A percentile compares a stretch with the other conserved stretches of the same genome.
phyloP scores from a whole-genome alignment of 225 moss, liverwort and hornwort genomes.

The Physcomitrium patens region DNA sequence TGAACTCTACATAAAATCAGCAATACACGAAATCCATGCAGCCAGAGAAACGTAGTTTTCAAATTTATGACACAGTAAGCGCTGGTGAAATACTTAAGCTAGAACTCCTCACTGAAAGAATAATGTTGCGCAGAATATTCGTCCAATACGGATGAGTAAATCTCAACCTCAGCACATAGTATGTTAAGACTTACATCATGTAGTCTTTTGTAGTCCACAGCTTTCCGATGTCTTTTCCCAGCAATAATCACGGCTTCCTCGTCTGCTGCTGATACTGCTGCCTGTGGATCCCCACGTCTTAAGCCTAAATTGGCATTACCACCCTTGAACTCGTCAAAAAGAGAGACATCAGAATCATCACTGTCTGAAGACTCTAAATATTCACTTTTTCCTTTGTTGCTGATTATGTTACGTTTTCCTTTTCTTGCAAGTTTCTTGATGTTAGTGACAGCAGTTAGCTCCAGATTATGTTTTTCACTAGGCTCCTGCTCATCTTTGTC shows the following conservation, averaged over 20 bases:
- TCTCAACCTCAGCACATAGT: not conserved
- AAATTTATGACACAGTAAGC: slow-evolving; percentile 1
- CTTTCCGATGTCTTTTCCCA: slow-evolving; percentile 85
- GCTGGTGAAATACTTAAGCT: not conserved
- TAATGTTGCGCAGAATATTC: slow-evolving; percentile 2
- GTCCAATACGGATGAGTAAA: not conserved
- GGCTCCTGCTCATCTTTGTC: slow-evolving; percentile 51
- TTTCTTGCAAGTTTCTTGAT: slow-evolving; percentile 38
- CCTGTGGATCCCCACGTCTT: slow-evolving; percentile 41
- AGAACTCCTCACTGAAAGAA: slow-evolving; percentile 10
- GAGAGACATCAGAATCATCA: slow-evolving; percentile 53
- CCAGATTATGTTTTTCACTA: slow-evolving; percentile 1
- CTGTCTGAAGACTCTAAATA: slow-evolving; percentile 36
- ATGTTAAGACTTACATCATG: slow-evolving; percentile 66
- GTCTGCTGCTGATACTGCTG: slow-evolving; percentile 52
- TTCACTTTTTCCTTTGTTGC: slow-evolving; percentile 36
- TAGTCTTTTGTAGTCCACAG: slow-evolving; percentile 90
- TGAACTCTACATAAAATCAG: not conserved
- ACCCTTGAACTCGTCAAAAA: slow-evolving; percentile 55
- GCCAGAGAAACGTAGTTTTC: not conserved
- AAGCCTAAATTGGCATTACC: slow-evolving; percentile 36
- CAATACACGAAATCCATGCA: slow-evolving; percentile 4
- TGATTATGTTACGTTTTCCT: slow-evolving; percentile 35
- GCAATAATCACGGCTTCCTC: slow-evolving; percentile 64
- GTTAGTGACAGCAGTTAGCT: slow-evolving; percentile 3